These are phyloP conservation scores for Pholiota microspora DNA, from an alignment of 768 basidiomycete genomes.

Conservation along the genomic window DNA sequence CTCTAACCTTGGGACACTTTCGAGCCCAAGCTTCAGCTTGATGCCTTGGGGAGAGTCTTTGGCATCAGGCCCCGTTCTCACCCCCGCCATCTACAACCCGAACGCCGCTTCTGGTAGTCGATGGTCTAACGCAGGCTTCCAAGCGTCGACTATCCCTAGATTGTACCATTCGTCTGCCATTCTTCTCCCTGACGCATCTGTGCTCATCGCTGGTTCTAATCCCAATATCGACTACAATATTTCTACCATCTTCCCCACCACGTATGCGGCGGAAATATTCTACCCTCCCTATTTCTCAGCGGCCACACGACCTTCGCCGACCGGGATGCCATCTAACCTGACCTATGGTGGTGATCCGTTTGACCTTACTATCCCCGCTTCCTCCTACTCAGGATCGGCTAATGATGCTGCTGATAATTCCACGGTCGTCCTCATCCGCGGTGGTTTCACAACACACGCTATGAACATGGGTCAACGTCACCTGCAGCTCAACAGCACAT, in stretches of 20 bases:
- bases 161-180: conserved; percentile 92
- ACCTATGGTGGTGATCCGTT: conserved; percentile 83
- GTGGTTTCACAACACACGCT: conserved; percentile 81
- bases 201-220: conserved; percentile 90
- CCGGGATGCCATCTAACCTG: conserved; percentile 69
- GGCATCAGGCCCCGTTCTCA: conserved; percentile 75
- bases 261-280: conserved; percentile 83
- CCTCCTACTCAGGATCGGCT: conserved; percentile 63
- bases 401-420: conserved; percentile 74
- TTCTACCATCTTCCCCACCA: conserved; percentile 65
- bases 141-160: conserved; percentile 64
- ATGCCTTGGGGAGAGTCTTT: conserved; percentile 77
- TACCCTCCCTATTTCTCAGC: conserved; percentile 88
- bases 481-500: conserved; percentile 83
- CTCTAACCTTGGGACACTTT: conserved; percentile 49
- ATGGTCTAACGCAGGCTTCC: conserved; percentile 69
- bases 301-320: conserved; percentile 61
- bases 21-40: conserved; percentile 36
- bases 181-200: conserved; percentile 84
- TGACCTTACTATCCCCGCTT: conserved; percentile 66
- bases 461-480: conserved; percentile 89
- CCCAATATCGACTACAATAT: conserved; percentile 83
- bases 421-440: conserved; percentile 76
- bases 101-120: conserved; percentile 65
- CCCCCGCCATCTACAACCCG: conserved; percentile 85